A percentile compares a stretch with the other conserved stretches of the same genome.
phyloP scores from a whole-genome alignment of 805 yeast genomes.

The Debaryomyces maramus region DNA sequence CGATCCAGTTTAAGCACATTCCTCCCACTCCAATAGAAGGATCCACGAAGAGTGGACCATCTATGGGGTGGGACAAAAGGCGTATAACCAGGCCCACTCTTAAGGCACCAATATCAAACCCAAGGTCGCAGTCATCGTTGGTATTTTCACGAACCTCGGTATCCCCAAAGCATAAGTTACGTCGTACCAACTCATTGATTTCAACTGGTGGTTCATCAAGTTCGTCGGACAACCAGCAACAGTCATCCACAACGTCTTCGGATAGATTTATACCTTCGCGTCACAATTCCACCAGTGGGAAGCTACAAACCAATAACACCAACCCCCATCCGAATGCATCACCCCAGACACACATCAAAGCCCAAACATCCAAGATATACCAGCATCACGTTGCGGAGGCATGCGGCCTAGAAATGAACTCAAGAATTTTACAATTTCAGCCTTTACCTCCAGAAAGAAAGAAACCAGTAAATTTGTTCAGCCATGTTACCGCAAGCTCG shows the following conservation, averaged over 20 bases:
- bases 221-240: slow-evolving; percentile 27
- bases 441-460: slow-evolving; percentile 76
- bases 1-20: slow-evolving; percentile 20
- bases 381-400: slow-evolving; percentile 89
- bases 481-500: slow-evolving; percentile 20
- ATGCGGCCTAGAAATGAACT: slow-evolving; percentile 82
- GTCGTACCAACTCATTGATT: slow-evolving; percentile 36
- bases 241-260: slow-evolving; percentile 22
- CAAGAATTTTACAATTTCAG: slow-evolving; percentile 80
- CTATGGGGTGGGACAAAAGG: background rate
- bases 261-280: slow-evolving; percentile 47
- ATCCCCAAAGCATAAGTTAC: slow-evolving; percentile 27
- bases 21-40: slow-evolving; percentile 6
- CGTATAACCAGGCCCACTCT: slow-evolving; percentile 7
- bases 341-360: slow-evolving; percentile 55
- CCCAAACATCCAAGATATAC: slow-evolving; percentile 57
- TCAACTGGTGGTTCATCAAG: slow-evolving; percentile 25
- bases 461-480: slow-evolving; percentile 34
- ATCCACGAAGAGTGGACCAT: slow-evolving; percentile 6
- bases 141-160: slow-evolving; percentile 15
- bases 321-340: slow-evolving; percentile 46
- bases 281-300: slow-evolving; percentile 40
- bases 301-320: slow-evolving; percentile 32
- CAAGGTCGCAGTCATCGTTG: slow-evolving; percentile 29
- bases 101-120: slow-evolving; percentile 21